Evolutionary conservation across 306 rosid genomes (phyloP), one percentile per base, ranked within the genome.

Genomic region (Malus fusca): DNA sequence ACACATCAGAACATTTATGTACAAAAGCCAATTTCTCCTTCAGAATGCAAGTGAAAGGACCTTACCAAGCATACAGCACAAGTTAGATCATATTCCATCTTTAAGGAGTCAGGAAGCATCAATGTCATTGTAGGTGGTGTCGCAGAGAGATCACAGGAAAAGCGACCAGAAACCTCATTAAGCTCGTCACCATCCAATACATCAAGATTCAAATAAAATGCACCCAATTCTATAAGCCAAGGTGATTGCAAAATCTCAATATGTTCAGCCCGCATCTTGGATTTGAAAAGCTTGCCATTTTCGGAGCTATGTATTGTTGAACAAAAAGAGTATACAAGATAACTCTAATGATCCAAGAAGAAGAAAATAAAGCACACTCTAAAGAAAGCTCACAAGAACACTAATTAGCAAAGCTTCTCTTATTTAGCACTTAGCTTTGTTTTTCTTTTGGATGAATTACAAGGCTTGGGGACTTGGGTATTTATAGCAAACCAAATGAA

Each of bases 1-100:
- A 56, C 53, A 74, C 33, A 68, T 66, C 75, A 66, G 71, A 64
- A 68, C 73, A 71, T 22, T 14, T 33, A 75, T 42, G 40, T 12
- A 71, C 42, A 66, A 80, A 76, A n/a, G 9, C 23, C 42, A 11
- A 56, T 48, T 66, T 72, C 19, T n/a, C 23, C 11, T 23, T 59
- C 52, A 55, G 68, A 25, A 40, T 33, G 19, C 25, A 78, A 62
- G 68, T 67, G 65, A 58, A 69, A 63, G 74, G 75, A 82, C 59
- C 88, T 87, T 87, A 93, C 98, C 96, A 93, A 83, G 82, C 98
- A 93, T 79, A 93, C 81, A 63, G 97, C 96, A 81, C 98, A 93
- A 72, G 82, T 91, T 64, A 93, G 90, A 87, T 86, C 84, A 75
- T 84, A 90, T 75, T 91, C 91, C 6, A 91, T 85, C 74, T 86